Evolutionary conservation across 441 rosid genomes (phyloP), one percentile per base, ranked within the genome.

Genomic region (Gossypium laxum): DNA sequence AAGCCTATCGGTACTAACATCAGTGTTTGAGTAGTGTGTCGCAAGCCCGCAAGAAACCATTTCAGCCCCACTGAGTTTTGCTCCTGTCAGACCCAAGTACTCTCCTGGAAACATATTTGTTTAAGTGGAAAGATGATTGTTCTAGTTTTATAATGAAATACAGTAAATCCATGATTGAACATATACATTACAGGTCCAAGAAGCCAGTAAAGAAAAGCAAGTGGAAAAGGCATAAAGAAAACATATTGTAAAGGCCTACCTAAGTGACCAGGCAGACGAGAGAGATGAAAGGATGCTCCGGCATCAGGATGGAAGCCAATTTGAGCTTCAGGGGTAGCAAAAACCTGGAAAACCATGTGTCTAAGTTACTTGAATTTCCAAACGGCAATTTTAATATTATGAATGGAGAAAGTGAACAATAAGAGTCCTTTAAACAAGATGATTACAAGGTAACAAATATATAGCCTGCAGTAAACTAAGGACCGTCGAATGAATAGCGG

Each of bases 301-400:
- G 98, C 98, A 82, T 93, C 97, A 64, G 98, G 98, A 80, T 91
- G 96, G 78, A 91, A 90, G 56, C 96, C 97, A 71, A 93, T 93
- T 47, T 84, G 84, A 78, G 93, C 84, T 85, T 93, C 98, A 22
- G 97, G 98, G 38, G 96, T 91, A 8, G 98, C 93, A 85, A 91
- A 93, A 69, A 88, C 85, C 97, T 93, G 85, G 76, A 79, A 52
- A 48, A 8, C 59, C 75, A 8, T 75, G 18, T 57, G 48, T 30
- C 47, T 55, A 58, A 70, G 68, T 70, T 62, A 26, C 73, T 24
- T 22, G 73, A 73, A 56, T 48, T 71, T 54, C 61, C 19, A 30
- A 55, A 21, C 15, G 48, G 66, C 69, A 71, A 68, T 5, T 48
- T 68, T 14, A 63, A 56, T 64, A 57, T 7, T 58, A 59, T 2